Conservation (phyloP, 768 basidiomycete genomes). For the Glaciozyma antarctica region DNA sequence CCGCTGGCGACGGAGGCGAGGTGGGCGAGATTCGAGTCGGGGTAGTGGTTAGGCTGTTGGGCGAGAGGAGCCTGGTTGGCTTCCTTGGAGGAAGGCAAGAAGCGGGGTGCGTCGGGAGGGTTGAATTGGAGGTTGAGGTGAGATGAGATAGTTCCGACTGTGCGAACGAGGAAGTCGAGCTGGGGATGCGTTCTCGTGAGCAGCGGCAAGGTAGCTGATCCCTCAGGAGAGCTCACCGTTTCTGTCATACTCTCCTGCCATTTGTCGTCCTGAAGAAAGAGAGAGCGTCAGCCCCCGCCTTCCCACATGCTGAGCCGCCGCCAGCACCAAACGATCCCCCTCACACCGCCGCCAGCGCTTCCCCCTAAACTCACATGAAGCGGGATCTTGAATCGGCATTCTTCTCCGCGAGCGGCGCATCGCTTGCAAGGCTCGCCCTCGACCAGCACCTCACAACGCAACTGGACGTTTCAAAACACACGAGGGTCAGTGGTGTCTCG, state of each 20-base stretch:
- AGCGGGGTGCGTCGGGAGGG: not conserved
- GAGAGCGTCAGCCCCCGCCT: not conserved
- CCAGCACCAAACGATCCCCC: no score
- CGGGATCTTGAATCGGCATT: not conserved
- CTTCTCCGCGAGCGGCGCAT: not conserved
- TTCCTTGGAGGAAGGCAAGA: not conserved
- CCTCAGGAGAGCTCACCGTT: not conserved
- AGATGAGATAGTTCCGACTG: not conserved
- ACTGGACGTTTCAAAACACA: not conserved
- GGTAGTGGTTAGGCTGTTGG: not conserved
- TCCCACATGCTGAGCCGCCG: not conserved
- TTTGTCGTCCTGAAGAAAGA: not conserved
- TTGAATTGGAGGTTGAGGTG: not conserved
- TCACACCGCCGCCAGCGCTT: no score
- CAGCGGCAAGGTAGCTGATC: not conserved
- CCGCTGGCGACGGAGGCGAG: not conserved
- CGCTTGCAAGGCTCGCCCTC: not conserved
- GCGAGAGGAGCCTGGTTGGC: not conserved
- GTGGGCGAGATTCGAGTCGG: not conserved
- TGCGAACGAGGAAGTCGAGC: not conserved
- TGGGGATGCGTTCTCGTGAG: not conserved
- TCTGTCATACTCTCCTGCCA: slow-evolving; percentile 1
- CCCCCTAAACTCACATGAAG: not conserved
- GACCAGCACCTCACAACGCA: not conserved
- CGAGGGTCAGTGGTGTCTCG: not conserved